These are phyloP conservation scores for Fraxinus nigra DNA, from an alignment of 305 asterid species.

Conservation along the genomic window DNA sequence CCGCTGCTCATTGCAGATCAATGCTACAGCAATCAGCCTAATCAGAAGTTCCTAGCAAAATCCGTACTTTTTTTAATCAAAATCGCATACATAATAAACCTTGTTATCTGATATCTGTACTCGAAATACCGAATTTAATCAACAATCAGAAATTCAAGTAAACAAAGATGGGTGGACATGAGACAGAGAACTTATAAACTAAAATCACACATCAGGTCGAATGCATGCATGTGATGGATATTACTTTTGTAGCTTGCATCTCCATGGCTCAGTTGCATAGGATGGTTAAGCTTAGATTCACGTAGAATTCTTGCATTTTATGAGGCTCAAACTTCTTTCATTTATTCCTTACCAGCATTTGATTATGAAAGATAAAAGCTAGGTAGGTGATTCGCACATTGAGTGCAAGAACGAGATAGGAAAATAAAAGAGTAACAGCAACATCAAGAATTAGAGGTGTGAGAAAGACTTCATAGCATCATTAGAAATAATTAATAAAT, in stretches of 20 bases:
- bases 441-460: neutral
- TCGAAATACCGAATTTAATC: neutral
- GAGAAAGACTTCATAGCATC: neutral
- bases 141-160: neutral
- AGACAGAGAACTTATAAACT: neutral
- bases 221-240: neutral
- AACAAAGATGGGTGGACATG: neutral
- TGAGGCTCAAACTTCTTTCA: neutral
- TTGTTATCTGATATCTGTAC: neutral
- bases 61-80: neutral
- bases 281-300: neutral
- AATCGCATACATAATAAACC: neutral
- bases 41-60: conserved; percentile 2
- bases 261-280: neutral
- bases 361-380: neutral
- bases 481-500: neutral
- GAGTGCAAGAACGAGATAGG: neutral
- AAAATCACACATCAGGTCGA: neutral
- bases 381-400: neutral
- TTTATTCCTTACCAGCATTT: neutral
- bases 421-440: neutral
- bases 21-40: neutral
- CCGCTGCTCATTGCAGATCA: neutral
- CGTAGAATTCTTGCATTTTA: neutral
- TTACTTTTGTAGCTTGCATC: neutral